These are phyloP conservation scores for Ogataea thermomethanolica DNA, from an alignment of 805 yeast species.

Conservation along the genomic window DNA sequence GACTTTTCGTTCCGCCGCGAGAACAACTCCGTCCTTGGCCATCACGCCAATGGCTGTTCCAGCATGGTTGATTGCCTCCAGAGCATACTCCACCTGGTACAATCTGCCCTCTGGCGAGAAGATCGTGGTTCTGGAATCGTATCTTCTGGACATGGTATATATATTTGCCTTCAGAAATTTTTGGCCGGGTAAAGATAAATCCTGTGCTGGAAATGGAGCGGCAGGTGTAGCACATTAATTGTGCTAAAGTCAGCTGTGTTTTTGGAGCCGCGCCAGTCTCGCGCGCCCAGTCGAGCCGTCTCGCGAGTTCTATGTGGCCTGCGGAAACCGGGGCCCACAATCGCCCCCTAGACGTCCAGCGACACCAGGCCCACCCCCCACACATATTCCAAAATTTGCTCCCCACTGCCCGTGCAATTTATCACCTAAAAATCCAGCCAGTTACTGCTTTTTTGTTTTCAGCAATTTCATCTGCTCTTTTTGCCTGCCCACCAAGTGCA, in stretches of 20 bases:
- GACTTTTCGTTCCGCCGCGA: constrained; percentile 95
- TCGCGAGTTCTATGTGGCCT: too few species aligned
- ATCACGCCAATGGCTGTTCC: constrained; percentile 80
- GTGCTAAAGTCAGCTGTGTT: too few species aligned
- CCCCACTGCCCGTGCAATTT: not conserved
- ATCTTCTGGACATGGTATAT: constrained; percentile 77
- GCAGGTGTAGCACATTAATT: not conserved
- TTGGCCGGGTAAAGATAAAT: constrained; percentile 12
- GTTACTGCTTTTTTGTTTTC: constrained; percentile 4
- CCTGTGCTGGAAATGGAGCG: not conserved
- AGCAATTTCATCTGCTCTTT: constrained; percentile 11
- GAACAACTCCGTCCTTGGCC: constrained; percentile 81
- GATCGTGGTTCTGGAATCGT: constrained; percentile 98
- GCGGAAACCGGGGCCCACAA: too few species aligned
- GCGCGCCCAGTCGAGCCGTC: too few species aligned
- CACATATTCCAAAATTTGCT: not conserved
- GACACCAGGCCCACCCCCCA: not conserved
- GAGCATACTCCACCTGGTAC: constrained; percentile 90
- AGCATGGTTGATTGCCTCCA: constrained; percentile 79
- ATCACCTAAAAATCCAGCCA: not conserved
- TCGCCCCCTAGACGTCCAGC: too few species aligned
- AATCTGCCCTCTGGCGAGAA: constrained; percentile 98
- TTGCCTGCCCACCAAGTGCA: constrained; percentile 7
- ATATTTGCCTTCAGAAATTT: constrained; percentile 12
- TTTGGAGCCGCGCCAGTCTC: not conserved